Percentiles rank a stretch among this genome's conserved stretches.
Evolutionary conservation across 1,284 basidiomycete species (phyloP).

Genomic region (Meripilus lineatus): DNA sequence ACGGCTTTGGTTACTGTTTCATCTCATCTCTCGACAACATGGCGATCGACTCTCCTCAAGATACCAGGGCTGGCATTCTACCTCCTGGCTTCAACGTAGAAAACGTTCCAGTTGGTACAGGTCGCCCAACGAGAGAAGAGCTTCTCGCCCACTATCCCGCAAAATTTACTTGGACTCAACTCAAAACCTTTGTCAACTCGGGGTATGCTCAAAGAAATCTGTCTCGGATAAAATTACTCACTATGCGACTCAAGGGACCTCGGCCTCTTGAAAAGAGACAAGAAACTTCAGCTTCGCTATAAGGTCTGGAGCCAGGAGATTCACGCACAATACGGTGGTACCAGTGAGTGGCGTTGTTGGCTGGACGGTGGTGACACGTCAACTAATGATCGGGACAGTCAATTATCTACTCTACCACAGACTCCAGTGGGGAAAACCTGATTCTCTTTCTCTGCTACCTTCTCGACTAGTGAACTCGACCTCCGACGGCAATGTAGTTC

Average conservation of each 20-base stretch:
- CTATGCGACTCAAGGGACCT: slow-evolving; percentile 52
- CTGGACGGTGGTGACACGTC: too few species aligned
- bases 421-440: slow-evolving; percentile 68
- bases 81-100: slow-evolving; percentile 8
- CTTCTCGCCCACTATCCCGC: slow-evolving; percentile 63
- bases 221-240: too few species aligned
- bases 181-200: slow-evolving; percentile 73
- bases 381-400: too few species aligned
- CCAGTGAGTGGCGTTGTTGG: slow-evolving; percentile 40
- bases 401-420: slow-evolving; percentile 63
- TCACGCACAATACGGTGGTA: slow-evolving; percentile 56
- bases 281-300: slow-evolving; percentile 61
- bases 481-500: not conserved
- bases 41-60: slow-evolving; percentile 8
- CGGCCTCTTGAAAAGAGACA: slow-evolving; percentile 71
- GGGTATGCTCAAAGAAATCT: slow-evolving; percentile 51
- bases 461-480: slow-evolving; percentile 19
- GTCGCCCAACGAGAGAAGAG: slow-evolving; percentile 64
- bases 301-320: slow-evolving; percentile 53
- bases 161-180: slow-evolving; percentile 68
- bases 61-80: not conserved
- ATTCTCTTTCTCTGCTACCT: slow-evolving; percentile 49
- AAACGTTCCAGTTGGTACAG: slow-evolving; percentile 41
- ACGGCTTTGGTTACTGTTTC: slow-evolving; percentile 12
- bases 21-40: slow-evolving; percentile 10